Base-by-base conservation (phyloP, 176 grass and related monocot genomes). In the Avena atlantica region DNA sequence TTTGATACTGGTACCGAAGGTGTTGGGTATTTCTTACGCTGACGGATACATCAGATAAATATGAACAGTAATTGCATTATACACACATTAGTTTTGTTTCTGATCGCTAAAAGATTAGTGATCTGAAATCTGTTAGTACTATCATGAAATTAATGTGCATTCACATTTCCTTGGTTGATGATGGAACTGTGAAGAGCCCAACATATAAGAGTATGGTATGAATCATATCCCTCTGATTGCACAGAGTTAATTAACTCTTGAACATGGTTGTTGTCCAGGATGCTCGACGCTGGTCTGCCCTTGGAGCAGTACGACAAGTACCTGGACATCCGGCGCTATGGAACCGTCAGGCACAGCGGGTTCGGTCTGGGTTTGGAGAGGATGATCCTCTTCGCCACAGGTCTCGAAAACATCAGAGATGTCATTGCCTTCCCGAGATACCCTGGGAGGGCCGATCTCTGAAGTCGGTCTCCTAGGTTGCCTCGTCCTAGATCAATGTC, bases 341-440 rank as follows among this genome's bases (percentile, higher is more conserved):
- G 95, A 29, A 75, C 93, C 4, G 93, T 98, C 74, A 95, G 93
- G 74, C 95, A 95, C 81, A 87, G 91, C 58, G 95, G 95, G 47
- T 98, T 98, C 25, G 93, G 93, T 60, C 67, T 98, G 50, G 95
- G 95, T 55, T 93, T 98, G 11, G 95, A 95, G 62, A 87, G 95
- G 27, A 98, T 98, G 95, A 95, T 98, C 55, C 93, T 98, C 59
- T 98, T 95, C 19, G 95, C 87, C 6, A 95, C 95, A 14, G 95
- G 95, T 67, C 85, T 95, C 2, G 95, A 98, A 20, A 95, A 98
- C 91, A 98, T 95, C n/a, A 92, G 87, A 77, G 95, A 95, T 87
- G 95, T 93, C 19, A 98, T 98, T 50, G 93, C 95, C 8, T 98
- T 95, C 86, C 91, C 93, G 2, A 92, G 95, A 55, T 98, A 92